A percentile compares a stretch with the other conserved stretches of the same genome.
Conservation (phyloP, 2,329 filamentous ascomycete species). For the Aspergillus costaricaensis region DNA sequence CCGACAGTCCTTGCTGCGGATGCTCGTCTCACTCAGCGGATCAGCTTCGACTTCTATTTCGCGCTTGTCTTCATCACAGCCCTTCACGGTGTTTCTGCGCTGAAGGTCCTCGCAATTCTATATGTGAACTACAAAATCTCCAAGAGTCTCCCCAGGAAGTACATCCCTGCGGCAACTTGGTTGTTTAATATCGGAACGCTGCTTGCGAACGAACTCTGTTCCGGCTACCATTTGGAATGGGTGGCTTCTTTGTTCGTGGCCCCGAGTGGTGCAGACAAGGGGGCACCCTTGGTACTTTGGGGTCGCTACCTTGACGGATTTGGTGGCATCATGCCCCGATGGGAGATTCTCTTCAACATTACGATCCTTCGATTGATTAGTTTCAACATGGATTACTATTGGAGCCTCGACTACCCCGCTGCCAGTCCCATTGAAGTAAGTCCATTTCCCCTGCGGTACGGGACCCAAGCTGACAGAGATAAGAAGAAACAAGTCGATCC, state of each 20-base stretch:
- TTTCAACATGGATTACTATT: constrained; percentile 97
- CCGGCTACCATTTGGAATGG: constrained; percentile 72
- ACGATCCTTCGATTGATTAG: constrained; percentile 90
- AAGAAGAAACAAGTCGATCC: constrained; percentile 99
- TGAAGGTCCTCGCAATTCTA: constrained; percentile 81
- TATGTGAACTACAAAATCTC: constrained; percentile 79
- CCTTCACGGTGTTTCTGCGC: constrained; percentile 80
- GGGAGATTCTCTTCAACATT: constrained; percentile 98
- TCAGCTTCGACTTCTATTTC: constrained; percentile 81
- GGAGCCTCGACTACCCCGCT: constrained; percentile 70
- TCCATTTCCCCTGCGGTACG: constrained; percentile 14
- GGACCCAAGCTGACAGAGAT: constrained; percentile 31
- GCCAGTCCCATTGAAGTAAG: constrained; percentile 79
- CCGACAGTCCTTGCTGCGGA: constrained; percentile 47
- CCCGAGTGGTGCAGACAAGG: constrained; percentile 37
- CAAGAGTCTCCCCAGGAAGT: constrained; percentile 67
- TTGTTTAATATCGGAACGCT: constrained; percentile 81
- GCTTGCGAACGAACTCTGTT: constrained; percentile 84
- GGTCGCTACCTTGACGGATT: constrained; percentile 74
- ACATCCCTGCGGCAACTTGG: constrained; percentile 80
- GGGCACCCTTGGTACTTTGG: constrained; percentile 57
- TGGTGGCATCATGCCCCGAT: constrained; percentile 81
- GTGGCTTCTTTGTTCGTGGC: constrained; percentile 57
- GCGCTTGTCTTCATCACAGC: constrained; percentile 74
- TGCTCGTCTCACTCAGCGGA: constrained; percentile 66